Evolutionary conservation across 257 asterid genomes (phyloP), one percentile per base, ranked within the genome.

Genomic region (Thymus mandschuricus): DNA sequence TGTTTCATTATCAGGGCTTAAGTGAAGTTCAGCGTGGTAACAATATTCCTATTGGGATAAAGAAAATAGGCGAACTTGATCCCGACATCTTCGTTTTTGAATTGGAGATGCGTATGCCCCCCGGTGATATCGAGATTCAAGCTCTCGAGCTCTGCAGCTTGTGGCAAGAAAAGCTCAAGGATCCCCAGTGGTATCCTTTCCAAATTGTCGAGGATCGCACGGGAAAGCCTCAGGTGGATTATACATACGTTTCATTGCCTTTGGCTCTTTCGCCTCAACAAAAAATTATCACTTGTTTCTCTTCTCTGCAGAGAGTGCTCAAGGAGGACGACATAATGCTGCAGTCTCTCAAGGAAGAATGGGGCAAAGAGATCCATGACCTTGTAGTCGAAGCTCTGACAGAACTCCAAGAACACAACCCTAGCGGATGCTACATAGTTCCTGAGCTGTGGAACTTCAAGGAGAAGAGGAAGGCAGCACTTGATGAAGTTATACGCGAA

Each of bases 51-150:
- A 83, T 88, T 8, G 95, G 97, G 69, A 74, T 92, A 27, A 90
- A 87, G 75, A 81, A 83, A 60, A 83, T 88, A 87, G 97, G 96
- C 1, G 97, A 88, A 44, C 79, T 92, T 27, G 90, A 92, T 50
- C 72, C 71, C 13, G 81, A 86, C 72, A 64, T 85, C 33, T 84
- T 90, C 64, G 77, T 64, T 69, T 69, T 33, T 7, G 79, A 75
- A 15, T 82, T 93, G 83, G 79, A 78, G 11, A 49, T 66, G 48
- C 80, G 73, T 60, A 84, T 67, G 27, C 56, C 87, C 6, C 28
- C 69, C 1, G 79, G 72, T 21, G 95, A 88, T 30, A 82, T 77
- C 46, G 88, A 78, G 2, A 33, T 77, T 28, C 81, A 80, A 79
- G 86, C 96, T 15, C 15, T 67, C 1, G 81, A 88, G 66, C 55